Evolutionary conservation across 495 filamentous ascomycete species (phyloP).

Genomic region (Hamigera avellanea): DNA sequence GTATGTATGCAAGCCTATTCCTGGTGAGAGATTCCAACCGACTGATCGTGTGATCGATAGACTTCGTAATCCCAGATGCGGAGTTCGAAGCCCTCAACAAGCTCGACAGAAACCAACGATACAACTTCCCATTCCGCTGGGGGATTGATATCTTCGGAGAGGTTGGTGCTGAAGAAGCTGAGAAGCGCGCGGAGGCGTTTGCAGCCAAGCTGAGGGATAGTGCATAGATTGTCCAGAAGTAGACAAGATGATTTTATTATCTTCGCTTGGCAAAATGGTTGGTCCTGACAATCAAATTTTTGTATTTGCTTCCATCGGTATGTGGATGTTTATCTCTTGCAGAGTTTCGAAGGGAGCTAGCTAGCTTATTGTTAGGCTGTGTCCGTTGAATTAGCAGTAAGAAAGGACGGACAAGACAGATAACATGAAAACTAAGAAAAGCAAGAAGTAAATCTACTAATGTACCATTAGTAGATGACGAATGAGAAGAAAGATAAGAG

Average conservation of each 20-base stretch:
- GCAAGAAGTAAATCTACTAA: too few species aligned
- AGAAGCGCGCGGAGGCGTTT: slow-evolving; percentile 31
- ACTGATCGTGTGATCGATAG: slow-evolving; percentile 14
- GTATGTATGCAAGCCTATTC: slow-evolving; percentile 4
- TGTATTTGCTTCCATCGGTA: slow-evolving; percentile 1
- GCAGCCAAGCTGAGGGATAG: slow-evolving; percentile 24
- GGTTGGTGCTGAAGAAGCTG: slow-evolving; percentile 31
- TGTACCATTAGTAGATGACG: too few species aligned
- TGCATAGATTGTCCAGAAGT: slow-evolving; percentile 2
- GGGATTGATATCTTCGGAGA: slow-evolving; percentile 41
- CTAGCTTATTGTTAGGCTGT: too few species aligned
- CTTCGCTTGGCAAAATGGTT: too few species aligned
- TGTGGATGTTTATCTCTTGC: background rate
- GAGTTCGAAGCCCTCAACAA: slow-evolving; percentile 33
- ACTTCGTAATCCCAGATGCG: slow-evolving; percentile 35
- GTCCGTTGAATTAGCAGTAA: too few species aligned
- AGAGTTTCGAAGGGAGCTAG: too few species aligned
- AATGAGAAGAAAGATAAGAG: too few species aligned
- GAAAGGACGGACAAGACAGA: too few species aligned
- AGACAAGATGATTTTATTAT: background rate
- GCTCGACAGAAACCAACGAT: slow-evolving; percentile 33
- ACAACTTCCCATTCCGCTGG: slow-evolving; percentile 41
- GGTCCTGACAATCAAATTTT: too few species aligned
- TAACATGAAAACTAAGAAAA: too few species aligned
- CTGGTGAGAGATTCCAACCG: slow-evolving; percentile 11